phyloP scores from a whole-genome alignment of 306 rosid genomes.

The Echinosophora koreensis region DNA sequence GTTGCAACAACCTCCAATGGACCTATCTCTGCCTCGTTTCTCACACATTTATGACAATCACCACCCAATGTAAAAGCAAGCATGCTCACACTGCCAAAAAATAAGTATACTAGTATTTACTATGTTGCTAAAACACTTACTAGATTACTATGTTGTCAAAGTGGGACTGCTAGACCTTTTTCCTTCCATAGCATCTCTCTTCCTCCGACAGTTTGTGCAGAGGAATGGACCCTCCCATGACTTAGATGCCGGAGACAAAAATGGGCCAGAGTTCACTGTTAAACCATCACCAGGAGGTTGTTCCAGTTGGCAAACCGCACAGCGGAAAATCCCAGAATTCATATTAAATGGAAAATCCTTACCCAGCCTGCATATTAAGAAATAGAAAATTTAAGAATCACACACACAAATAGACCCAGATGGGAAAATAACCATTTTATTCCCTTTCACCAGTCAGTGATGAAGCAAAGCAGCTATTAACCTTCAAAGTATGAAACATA shows the following conservation, averaged over 20 bases:
- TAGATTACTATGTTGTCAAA: conserved; percentile 58
- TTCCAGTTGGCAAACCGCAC: conserved; percentile 91
- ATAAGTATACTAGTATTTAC: conserved; percentile 56
- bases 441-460: background rate
- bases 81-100: conserved; percentile 78
- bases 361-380: conserved; percentile 72
- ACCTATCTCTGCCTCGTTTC: conserved; percentile 70
- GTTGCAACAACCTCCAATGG: conserved; percentile 55
- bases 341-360: conserved; percentile 65
- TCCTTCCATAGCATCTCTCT: conserved; percentile 96
- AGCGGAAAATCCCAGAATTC: conserved; percentile 75
- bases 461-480: background rate
- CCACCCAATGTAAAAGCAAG: conserved; percentile 58
- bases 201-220: conserved; percentile 71
- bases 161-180: conserved; percentile 70
- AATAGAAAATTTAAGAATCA: conserved; percentile 26
- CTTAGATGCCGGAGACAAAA: conserved; percentile 71
- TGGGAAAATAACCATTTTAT: background rate
- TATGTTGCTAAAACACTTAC: conserved; percentile 37
- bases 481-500: background rate
- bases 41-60: conserved; percentile 60
- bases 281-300: conserved; percentile 71
- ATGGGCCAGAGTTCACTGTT: conserved; percentile 69
- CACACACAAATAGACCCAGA: background rate
- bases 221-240: conserved; percentile 90